Evolutionary conservation across 2,329 filamentous ascomycete genomes (phyloP), one percentile per base, ranked within the genome.

Genomic region (Ophioceras dolichostomum): DNA sequence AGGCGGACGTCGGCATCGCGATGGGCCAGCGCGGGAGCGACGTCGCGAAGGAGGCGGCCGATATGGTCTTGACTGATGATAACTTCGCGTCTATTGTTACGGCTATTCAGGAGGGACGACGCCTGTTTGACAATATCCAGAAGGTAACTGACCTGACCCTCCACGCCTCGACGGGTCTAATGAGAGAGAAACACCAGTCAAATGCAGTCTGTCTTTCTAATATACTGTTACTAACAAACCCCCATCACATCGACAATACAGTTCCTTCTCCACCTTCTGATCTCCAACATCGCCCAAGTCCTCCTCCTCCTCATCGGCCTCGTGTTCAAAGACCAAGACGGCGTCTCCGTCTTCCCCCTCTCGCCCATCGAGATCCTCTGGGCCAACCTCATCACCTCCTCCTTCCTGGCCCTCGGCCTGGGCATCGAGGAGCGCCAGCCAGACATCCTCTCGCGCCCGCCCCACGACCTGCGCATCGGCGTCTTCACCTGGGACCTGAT

Each of bases 61-160:
- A 81, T 41, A 72, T 83, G 30, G 73, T 83, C 2, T 58, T 83
- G 2, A 74, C 78, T 0, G 77, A 79, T 49, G 76, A 83, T 50
- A 80, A 79, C 49, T 84, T 84, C 41, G 77, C 79, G 14, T 77
- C 71, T 19, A 83, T 83, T 43, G 66, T 83, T 32, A 76, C 77
- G 22, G 78, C 77, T 1, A 77, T 83, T 37, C 71, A 77, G 51
- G 73, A 79, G 56, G 75, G 75, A 10, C 65, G 75, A 24, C 61
- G 73, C 14, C 73, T 77, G 49, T 79, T 78, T 49, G 73, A 77
- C 51, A 79, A 79, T 47, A 77, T 79, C 40, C 72, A 79, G 47
- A 77, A 77, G 45, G 30, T 32, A 17, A n/a, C n/a, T n/a, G n/a
- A n/a, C n/a, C n/a, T n/a, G n/a, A n/a, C n/a, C n/a, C n/a, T n/a